Percentiles rank a stretch among this genome's conserved stretches.
Evolutionary conservation across 169 alveolate species (phyloP).

Genomic region (Condylostoma magnum): DNA sequence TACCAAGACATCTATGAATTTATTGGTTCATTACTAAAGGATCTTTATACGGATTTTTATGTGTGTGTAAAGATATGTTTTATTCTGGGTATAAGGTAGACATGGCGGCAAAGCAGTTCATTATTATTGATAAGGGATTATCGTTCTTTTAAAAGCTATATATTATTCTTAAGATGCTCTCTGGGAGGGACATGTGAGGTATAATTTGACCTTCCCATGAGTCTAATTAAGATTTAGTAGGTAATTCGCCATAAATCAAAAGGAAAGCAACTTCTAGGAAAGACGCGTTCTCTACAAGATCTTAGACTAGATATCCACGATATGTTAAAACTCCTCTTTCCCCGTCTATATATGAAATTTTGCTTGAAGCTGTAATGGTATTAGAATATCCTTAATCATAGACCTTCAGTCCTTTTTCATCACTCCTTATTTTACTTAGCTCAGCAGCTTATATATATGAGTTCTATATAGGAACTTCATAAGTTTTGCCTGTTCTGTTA

Average conservation of each 20-base stretch:
- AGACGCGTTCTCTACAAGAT: slow-evolving; percentile 75
- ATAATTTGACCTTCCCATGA: slow-evolving; percentile 21
- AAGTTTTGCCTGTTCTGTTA: slow-evolving; percentile 32
- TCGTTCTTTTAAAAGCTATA: slow-evolving; percentile 76
- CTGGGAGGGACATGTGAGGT: not conserved
- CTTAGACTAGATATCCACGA: slow-evolving; percentile 86
- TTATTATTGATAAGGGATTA: slow-evolving; percentile 87
- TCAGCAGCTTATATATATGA: slow-evolving; percentile 73
- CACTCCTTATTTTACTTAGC: slow-evolving; percentile 60
- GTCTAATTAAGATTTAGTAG: slow-evolving; percentile 48
- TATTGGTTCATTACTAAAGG: slow-evolving; percentile 60
- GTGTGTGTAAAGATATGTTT: slow-evolving; percentile 73
- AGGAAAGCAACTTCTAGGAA: slow-evolving; percentile 81
- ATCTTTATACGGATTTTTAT: slow-evolving; percentile 56
- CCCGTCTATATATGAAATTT: slow-evolving; percentile 84
- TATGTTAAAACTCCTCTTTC: slow-evolving; percentile 83
- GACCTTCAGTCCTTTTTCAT: slow-evolving; percentile 61
- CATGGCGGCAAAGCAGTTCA: slow-evolving; percentile 73
- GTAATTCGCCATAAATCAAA: slow-evolving; percentile 83
- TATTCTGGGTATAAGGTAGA: slow-evolving; percentile 84
- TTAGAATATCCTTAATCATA: slow-evolving; percentile 87
- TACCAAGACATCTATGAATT: slow-evolving; percentile 63
- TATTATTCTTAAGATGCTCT: slow-evolving; percentile 27
- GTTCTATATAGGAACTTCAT: slow-evolving; percentile 38
- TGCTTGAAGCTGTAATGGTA: slow-evolving; percentile 75